These are phyloP conservation scores for Dillenia suffruticosa DNA, from an alignment of 164 flowering plant species.

Conservation along the genomic window DNA sequence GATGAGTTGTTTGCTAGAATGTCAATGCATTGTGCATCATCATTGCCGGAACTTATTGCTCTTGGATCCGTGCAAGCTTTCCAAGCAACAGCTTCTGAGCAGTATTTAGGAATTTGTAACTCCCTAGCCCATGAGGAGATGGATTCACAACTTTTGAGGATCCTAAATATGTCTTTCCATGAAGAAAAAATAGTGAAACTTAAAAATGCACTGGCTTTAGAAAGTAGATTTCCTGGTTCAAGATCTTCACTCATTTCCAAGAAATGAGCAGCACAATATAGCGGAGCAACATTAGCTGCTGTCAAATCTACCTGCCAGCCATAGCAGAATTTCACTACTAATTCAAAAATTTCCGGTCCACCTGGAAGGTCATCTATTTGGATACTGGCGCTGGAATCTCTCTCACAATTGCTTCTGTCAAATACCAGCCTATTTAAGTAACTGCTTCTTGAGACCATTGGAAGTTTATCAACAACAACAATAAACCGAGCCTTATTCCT, in stretches of 20 bases:
- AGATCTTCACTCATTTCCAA: conserved; percentile 48
- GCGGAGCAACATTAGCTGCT: conserved; percentile 24
- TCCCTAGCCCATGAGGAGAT: conserved; percentile 34
- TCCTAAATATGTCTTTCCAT: conserved; percentile 40
- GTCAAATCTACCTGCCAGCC: conserved; percentile 31
- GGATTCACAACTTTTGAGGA: conserved; percentile 37
- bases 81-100: conserved; percentile 45
- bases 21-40: conserved; percentile 11
- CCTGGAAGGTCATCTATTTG: conserved; percentile 37
- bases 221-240: conserved; percentile 32
- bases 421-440: conserved; percentile 35
- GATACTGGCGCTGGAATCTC: conserved; percentile 7
- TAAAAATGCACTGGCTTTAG: conserved; percentile 31
- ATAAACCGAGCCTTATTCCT: no score
- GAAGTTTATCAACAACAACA: conserved; percentile 39
- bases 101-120: conserved; percentile 20
- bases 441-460: conserved; percentile 38
- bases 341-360: conserved; percentile 26
- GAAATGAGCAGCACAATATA: conserved; percentile 36
- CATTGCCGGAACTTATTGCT: conserved; percentile 3
- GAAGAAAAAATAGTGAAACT: conserved; percentile 32
- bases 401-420: conserved; percentile 13
- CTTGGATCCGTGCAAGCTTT: conserved; percentile 26
- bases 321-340: conserved; percentile 40
- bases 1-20: neutral